Evolutionary conservation across 2,329 filamentous ascomycete species (phyloP), one percentile per base, ranked within the genome.

Genomic region (Epichloe sp.): DNA sequence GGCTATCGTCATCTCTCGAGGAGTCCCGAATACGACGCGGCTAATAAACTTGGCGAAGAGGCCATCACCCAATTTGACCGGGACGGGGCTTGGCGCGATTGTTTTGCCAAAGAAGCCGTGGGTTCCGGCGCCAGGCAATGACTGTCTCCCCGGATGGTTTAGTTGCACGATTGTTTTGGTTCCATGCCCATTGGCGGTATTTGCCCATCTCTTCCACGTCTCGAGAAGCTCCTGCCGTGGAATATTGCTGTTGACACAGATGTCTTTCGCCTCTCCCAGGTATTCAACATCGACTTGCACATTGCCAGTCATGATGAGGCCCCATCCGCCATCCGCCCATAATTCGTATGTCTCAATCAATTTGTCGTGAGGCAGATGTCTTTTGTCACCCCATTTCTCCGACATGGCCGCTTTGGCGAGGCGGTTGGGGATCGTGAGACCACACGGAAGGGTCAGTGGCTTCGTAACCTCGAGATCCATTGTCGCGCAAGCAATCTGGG

Each of bases 281-380:
- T 71, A 66, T 0, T 52, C 53, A 0, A 59, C 54, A 40, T 74
- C 68, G 3, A 76, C 63, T 38, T 70, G 64, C 1, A 77, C 71
- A 50, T 76, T 74, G 52, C 73, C 72, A 0, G 76, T 77, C n/a
- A 78, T 48, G 12, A 78, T 55, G 55, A 76, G 60, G 1, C 76
- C 76, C 74, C 74, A 78, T n/a, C 68, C 71, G 3, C 74, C 75
- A 8, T 71, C 62, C 0, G 72, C 71, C 79, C 79, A 83, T 55
- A 64, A 59, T 2, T 65, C 62, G 56, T 83, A 83, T 0, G 73
- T 66, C 2, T 70, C 61, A 3, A 64, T 46, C 14, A 76, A 65
- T 2, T 66, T 61, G 6, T 70, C 58, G 12, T 68, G 68, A 0
- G 77, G 77, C 1, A 72, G 65, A 31, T 72, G 55, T 51, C 73